Evolutionary conservation across 2,329 filamentous ascomycete species (phyloP), one percentile per base, ranked within the genome.

Genomic region (Venturia aucupariae): DNA sequence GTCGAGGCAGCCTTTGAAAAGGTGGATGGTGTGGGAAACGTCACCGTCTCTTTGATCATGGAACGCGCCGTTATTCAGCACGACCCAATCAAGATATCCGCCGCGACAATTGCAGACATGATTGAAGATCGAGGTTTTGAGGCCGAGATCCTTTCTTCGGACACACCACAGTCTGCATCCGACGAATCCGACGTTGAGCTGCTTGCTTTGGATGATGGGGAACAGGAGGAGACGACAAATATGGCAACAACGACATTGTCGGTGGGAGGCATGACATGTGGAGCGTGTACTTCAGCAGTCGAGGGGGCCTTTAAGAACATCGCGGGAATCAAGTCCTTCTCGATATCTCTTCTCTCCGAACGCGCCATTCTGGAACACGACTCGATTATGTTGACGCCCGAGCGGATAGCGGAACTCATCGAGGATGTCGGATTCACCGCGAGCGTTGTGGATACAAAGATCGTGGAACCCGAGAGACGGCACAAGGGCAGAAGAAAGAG

Each of bases 51-150:
- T 74, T 80, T 99, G 70, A 89, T 97, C 64, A 96, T 97, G 86
- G 92, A 96, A 76, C 86, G 93, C 66, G 94, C 93, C n/a, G 92
- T 97, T 51, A 82, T 97, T 42, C 88, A 92, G 76, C 94, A 99
- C 77, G 89, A 97, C 75, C 86, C 90, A 1, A 78, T 82, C 64
- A 82, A 84, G 62, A 84, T 97, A 63, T 79, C 90, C 17, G 84
- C 91, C 66, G 89, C 92, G 44, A 79, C 87, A 69, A 84, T 97
- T 66, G 86, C 85, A 72, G 90, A 96, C 68, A 91, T 89, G 42
- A 94, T 97, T 68, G 91, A 97, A 71, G 92, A 96, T 74, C 84
- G 90, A 66, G 92, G 92, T 0, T 97, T 97, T 73, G 93, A 96
- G 71, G 92, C 92, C 46, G 85, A 92, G 69, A 83, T 96, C n/a